Conservation (phyloP, 306 rosid species). For the apple (Malus domestica) region DNA sequence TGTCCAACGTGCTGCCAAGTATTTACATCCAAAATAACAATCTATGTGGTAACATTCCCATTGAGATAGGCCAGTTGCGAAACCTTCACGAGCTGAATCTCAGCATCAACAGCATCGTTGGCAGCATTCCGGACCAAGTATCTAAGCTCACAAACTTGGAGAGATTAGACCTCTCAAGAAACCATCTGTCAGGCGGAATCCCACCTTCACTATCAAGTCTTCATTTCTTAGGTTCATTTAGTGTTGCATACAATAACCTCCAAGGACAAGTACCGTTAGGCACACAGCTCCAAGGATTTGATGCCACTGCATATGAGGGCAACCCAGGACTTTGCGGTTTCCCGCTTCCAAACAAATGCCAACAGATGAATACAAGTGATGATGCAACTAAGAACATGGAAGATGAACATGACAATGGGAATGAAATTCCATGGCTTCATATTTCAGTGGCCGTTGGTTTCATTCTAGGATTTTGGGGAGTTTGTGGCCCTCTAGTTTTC, state of each 20-base stretch:
- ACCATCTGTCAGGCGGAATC: not conserved
- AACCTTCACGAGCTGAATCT: too few species aligned
- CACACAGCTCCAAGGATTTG: not conserved
- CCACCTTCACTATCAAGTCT: not conserved
- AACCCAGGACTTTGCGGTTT: not conserved
- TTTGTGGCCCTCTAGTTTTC: not conserved
- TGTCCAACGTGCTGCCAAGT: too few species aligned
- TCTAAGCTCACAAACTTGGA: not conserved
- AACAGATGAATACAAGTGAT: too few species aligned
- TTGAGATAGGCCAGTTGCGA: too few species aligned
- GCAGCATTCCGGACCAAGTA: too few species aligned
- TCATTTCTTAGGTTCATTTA: not conserved
- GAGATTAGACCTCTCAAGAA: not conserved
- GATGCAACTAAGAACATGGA: not conserved
- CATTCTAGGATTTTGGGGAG: constrained; percentile 1
- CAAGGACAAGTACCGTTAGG: not conserved
- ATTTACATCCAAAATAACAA: too few species aligned
- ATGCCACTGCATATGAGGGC: not conserved
- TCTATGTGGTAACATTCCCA: too few species aligned
- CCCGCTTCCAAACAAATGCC: not conserved
- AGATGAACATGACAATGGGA: not conserved
- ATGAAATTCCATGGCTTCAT: not conserved
- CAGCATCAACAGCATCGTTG: too few species aligned
- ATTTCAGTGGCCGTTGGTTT: not conserved
- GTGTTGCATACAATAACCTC: not conserved